A percentile compares a stretch with the other conserved stretches of the same genome.
Evolutionary conservation across 768 basidiomycete species (phyloP).

Genomic region (Boletus edulis): DNA sequence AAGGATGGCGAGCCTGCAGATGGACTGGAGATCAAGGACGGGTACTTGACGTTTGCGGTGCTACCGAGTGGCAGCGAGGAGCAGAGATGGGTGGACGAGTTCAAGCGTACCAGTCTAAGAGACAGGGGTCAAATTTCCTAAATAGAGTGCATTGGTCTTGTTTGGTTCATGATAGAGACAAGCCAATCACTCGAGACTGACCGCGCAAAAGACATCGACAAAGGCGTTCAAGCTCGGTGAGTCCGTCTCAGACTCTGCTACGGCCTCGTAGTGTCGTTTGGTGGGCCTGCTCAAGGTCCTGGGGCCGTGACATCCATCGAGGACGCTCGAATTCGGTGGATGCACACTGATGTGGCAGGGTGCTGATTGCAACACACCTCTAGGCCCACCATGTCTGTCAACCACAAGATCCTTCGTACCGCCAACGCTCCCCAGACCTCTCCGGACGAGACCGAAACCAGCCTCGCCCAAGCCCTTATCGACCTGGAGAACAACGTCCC

Average conservation of each 20-base stretch:
- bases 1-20: slow-evolving; percentile 63
- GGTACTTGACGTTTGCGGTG: slow-evolving; percentile 76
- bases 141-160: slow-evolving; percentile 24
- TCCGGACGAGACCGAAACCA: slow-evolving; percentile 89
- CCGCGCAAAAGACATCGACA: slow-evolving; percentile 39
- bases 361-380: slow-evolving; percentile 36
- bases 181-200: slow-evolving; percentile 4
- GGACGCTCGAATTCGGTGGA: slow-evolving; percentile 51
- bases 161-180: slow-evolving; percentile 25
- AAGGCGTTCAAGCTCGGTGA: slow-evolving; percentile 71
- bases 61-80: slow-evolving; percentile 76
- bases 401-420: slow-evolving; percentile 90
- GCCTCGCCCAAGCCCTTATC: slow-evolving; percentile 91
- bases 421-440: slow-evolving; percentile 91
- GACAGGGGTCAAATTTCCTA: slow-evolving; percentile 11
- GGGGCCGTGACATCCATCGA: slow-evolving; percentile 12
- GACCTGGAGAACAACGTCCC: slow-evolving; percentile 99
- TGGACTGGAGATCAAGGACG: slow-evolving; percentile 82
- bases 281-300: slow-evolving; percentile 22
- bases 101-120: slow-evolving; percentile 57
- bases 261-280: slow-evolving; percentile 4
- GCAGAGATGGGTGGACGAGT: slow-evolving; percentile 83
- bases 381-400: slow-evolving; percentile 59
- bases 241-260: slow-evolving; percentile 40
- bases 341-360: slow-evolving; percentile 41